Percentiles rank a stretch among this genome's conserved stretches.
Evolutionary conservation across 1,284 basidiomycete genomes (phyloP).

Genomic region (Naganishia sp.): DNA sequence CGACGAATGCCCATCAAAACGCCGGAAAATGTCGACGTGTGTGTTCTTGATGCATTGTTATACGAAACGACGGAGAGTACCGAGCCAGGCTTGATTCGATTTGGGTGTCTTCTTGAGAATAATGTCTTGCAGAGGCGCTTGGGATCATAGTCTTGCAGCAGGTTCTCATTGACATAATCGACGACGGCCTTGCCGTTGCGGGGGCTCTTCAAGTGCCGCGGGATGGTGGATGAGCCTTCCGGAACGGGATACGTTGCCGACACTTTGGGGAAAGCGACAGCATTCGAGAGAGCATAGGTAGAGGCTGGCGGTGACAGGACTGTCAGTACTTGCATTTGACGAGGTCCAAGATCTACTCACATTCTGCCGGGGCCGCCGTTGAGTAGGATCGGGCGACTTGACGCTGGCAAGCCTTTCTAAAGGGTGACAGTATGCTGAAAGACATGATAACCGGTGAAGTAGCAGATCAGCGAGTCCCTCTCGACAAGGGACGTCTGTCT

Average conservation of each 20-base stretch:
- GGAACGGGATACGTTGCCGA: slow-evolving; percentile 55
- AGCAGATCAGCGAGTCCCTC: too few relatives aligned
- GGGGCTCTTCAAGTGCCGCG: slow-evolving; percentile 54
- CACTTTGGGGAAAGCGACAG: slow-evolving; percentile 61
- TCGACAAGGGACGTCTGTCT: too few relatives aligned
- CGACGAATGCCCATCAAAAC: slow-evolving; percentile 77
- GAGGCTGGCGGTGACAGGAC: slow-evolving; percentile 28
- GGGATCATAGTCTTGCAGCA: slow-evolving; percentile 64
- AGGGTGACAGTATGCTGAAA: slow-evolving; percentile 10
- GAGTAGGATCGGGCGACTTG: slow-evolving; percentile 4
- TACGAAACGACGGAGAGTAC: slow-evolving; percentile 68
- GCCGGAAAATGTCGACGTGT: slow-evolving; percentile 76
- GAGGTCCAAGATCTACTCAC: not conserved
- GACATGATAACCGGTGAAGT: not conserved
- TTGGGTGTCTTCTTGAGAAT: slow-evolving; percentile 69
- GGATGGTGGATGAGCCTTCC: slow-evolving; percentile 43
- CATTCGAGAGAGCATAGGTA: slow-evolving; percentile 73
- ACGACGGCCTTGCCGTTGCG: slow-evolving; percentile 73
- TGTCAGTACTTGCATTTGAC: not conserved
- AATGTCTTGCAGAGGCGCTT: slow-evolving; percentile 65
- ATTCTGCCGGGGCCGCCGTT: slow-evolving; percentile 3
- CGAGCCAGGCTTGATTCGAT: slow-evolving; percentile 73
- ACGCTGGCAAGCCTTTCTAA: slow-evolving; percentile 6
- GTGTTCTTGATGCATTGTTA: slow-evolving; percentile 59
- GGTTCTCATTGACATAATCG: slow-evolving; percentile 69